These are phyloP conservation scores for Aspergillus carlsbadensis DNA, from an alignment of 495 filamentous ascomycete species.

Conservation along the genomic window DNA sequence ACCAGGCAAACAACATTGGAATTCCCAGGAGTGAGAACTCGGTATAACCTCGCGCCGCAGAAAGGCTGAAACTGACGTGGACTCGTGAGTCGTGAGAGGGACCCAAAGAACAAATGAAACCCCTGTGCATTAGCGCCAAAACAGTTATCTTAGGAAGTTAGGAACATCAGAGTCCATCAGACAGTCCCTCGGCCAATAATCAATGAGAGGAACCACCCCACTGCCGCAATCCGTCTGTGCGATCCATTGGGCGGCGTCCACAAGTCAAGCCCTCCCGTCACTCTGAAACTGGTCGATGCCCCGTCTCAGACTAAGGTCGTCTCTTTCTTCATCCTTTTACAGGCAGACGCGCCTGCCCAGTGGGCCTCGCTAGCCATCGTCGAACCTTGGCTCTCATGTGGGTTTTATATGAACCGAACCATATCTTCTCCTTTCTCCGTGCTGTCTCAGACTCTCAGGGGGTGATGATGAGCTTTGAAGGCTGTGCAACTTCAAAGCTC, in stretches of 20 bases:
- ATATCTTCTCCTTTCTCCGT: background rate
- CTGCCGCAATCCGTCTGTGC: conserved; percentile 4
- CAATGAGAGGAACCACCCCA: background rate
- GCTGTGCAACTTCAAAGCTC: background rate
- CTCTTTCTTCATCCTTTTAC: conserved; percentile 4
- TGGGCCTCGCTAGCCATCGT: background rate
- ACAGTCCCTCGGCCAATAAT: conserved; percentile 7
- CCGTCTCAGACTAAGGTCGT: conserved; percentile 6
- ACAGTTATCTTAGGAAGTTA: conserved; percentile 18
- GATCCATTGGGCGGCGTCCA: conserved; percentile 12
- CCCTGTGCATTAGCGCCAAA: conserved; percentile 16
- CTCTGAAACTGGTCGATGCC: conserved; percentile 21
- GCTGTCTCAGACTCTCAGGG: background rate
- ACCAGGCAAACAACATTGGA: background rate
- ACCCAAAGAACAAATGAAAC: conserved; percentile 13
- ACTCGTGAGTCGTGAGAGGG: conserved; percentile 17
- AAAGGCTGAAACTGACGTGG: conserved; percentile 21
- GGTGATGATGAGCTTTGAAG: background rate
- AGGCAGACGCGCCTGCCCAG: background rate
- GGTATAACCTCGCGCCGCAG: conserved; percentile 8
- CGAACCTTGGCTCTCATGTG: background rate
- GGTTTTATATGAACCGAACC: background rate
- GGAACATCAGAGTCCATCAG: no score
- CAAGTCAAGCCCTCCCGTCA: conserved; percentile 15
- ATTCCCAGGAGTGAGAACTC: background rate